These are phyloP conservation scores for Colletotrichum endophyticum DNA, from an alignment of 2,329 filamentous ascomycete species.

Conservation along the genomic window DNA sequence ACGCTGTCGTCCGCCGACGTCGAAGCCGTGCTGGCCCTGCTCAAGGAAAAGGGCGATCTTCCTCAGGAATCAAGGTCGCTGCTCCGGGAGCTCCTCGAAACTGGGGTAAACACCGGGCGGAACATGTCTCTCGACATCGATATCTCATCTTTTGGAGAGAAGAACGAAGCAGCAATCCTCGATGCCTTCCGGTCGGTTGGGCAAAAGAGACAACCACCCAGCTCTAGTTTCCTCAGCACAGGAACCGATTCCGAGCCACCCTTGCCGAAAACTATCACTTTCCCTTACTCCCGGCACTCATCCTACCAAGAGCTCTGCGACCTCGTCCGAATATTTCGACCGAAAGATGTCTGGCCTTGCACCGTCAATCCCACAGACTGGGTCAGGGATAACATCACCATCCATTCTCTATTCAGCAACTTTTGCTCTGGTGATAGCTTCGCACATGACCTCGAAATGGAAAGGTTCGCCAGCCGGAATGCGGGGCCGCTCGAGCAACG, in stretches of 20 bases:
- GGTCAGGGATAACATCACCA: slow-evolving; percentile 62
- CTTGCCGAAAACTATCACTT: slow-evolving; percentile 56
- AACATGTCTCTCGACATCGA: slow-evolving; percentile 38
- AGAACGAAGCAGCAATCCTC: slow-evolving; percentile 30
- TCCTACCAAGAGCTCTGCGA: slow-evolving; percentile 81
- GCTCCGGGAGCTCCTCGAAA: slow-evolving; percentile 18
- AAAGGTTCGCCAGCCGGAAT: slow-evolving; percentile 23
- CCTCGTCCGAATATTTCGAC: slow-evolving; percentile 71
- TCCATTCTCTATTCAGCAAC: slow-evolving; percentile 73
- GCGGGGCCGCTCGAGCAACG: background rate
- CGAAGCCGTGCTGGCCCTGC: slow-evolving; percentile 46
- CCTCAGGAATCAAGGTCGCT: slow-evolving; percentile 23
- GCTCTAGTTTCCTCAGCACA: background rate
- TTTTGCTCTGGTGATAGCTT: slow-evolving; percentile 68
- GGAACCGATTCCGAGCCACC: background rate
- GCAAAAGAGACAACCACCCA: slow-evolving; percentile 21
- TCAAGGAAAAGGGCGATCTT: slow-evolving; percentile 22
- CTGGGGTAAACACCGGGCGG: slow-evolving; percentile 27
- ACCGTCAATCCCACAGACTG: slow-evolving; percentile 71
- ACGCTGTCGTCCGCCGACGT: slow-evolving; percentile 59
- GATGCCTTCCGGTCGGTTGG: slow-evolving; percentile 28
- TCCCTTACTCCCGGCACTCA: slow-evolving; percentile 90
- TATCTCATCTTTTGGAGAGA: slow-evolving; percentile 28
- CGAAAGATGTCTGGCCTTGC: slow-evolving; percentile 82
- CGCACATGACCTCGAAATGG: slow-evolving; percentile 68